A percentile compares a stretch with the other conserved stretches of the same genome.
phyloP scores from a whole-genome alignment of 2,329 filamentous ascomycete genomes.

The Mycocentrospora acerina region DNA sequence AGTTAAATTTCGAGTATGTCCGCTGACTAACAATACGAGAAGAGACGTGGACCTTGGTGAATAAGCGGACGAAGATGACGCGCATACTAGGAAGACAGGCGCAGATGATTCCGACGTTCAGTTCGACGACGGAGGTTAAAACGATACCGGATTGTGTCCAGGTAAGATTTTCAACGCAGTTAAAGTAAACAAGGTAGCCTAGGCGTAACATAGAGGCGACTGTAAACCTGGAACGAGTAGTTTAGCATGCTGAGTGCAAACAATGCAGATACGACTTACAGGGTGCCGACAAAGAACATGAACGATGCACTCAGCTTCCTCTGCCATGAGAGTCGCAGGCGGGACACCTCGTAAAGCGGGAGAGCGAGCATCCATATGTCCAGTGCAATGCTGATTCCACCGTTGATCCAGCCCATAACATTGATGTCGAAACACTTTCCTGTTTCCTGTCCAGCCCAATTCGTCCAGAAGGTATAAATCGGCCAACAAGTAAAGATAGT shows the following conservation, averaged over 20 bases:
- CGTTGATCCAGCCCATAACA: conserved; percentile 34
- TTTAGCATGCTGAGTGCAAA: conserved; percentile 20
- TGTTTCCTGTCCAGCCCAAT: conserved; percentile 26
- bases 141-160: conserved; percentile 45
- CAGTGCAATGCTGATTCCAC: conserved; percentile 35
- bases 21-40: conserved; percentile 18
- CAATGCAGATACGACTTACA: too few species aligned
- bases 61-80: conserved; percentile 41
- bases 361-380: conserved; percentile 38
- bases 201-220: conserved; percentile 50
- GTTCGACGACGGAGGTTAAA: conserved; percentile 47
- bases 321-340: conserved; percentile 34
- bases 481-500: conserved; percentile 38
- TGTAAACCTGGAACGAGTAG: conserved; percentile 33
- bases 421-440: conserved; percentile 41
- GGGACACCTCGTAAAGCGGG: conserved; percentile 36
- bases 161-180: conserved; percentile 43
- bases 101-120: conserved; percentile 49
- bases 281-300: conserved; percentile 43
- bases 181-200: conserved; percentile 46
- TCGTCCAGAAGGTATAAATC: conserved; percentile 35
- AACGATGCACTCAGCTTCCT: conserved; percentile 41
- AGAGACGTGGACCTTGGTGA: conserved; percentile 41
- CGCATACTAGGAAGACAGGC: conserved; percentile 48
- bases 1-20: conserved; percentile 6